Percentiles rank a stretch among this genome's conserved stretches.
phyloP scores from a whole-genome alignment of 345 rosid species.

The Ricinus communis region DNA sequence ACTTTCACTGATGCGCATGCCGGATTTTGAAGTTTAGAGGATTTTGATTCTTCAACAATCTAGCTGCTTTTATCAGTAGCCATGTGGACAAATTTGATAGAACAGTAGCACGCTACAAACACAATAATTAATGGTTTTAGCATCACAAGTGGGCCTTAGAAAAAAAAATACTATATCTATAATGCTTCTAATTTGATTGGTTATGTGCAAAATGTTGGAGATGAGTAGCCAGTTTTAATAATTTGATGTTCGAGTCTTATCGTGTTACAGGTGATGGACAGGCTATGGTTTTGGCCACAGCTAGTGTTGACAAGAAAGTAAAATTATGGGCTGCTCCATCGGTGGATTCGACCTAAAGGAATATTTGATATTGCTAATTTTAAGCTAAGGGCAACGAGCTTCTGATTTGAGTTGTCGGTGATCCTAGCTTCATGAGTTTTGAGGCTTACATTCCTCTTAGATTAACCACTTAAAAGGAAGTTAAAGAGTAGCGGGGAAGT shows the following conservation, averaged over 20 bases:
- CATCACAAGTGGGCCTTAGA: no score
- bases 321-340: conserved; percentile 85
- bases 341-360: conserved; percentile 17
- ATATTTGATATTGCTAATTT: neutral
- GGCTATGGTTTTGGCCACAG: conserved; percentile 60
- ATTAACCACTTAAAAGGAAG: neutral
- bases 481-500: neutral
- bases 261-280: conserved; percentile 51
- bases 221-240: neutral
- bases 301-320: conserved; percentile 86
- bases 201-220: neutral
- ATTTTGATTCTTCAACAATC: neutral
- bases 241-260: neutral
- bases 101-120: no score
- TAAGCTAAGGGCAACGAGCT: neutral
- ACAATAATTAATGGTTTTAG: no score
- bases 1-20: neutral
- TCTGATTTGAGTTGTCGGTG: conserved; percentile 9
- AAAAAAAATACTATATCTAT: no score
- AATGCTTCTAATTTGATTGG: neutral
- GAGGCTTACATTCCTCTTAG: neutral
- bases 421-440: neutral
- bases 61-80: neutral
- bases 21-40: neutral
- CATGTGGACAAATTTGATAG: no score